These are phyloP conservation scores for Pichia nanzhaoensis DNA, from an alignment of 805 yeast genomes.

Conservation along the genomic window DNA sequence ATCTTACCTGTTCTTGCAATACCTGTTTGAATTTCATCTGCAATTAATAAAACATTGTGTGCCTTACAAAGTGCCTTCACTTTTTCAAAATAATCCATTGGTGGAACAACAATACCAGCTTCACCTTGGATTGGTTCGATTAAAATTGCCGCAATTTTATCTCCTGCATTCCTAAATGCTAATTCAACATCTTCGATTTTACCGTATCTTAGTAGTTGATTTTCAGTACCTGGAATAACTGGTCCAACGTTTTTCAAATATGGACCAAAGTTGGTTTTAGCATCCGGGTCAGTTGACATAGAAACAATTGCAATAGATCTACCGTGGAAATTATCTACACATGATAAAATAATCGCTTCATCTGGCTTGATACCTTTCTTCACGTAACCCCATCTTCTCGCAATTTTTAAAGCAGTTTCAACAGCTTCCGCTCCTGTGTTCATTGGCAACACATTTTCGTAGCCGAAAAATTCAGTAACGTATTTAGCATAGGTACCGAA, in stretches of 20 bases:
- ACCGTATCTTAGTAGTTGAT: slow-evolving; percentile 70
- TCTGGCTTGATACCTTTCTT: slow-evolving; percentile 75
- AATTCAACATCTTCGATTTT: slow-evolving; percentile 77
- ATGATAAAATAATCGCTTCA: slow-evolving; percentile 84
- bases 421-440: slow-evolving; percentile 99
- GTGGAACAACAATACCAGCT: slow-evolving; percentile 96
- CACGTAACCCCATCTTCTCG: slow-evolving; percentile 95
- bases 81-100: slow-evolving; percentile 64
- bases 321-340: slow-evolving; percentile 91
- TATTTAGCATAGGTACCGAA: slow-evolving; percentile 85
- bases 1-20: slow-evolving; percentile 95
- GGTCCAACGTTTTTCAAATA: slow-evolving; percentile 82
- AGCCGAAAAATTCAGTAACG: slow-evolving; percentile 80
- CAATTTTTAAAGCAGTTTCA: slow-evolving; percentile 87
- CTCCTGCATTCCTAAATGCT: slow-evolving; percentile 78
- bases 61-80: slow-evolving; percentile 72
- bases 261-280: slow-evolving; percentile 85
- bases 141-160: slow-evolving; percentile 81
- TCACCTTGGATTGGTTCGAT: slow-evolving; percentile 98
- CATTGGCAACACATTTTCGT: slow-evolving; percentile 94
- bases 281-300: slow-evolving; percentile 90
- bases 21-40: slow-evolving; percentile 98
- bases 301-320: slow-evolving; percentile 93
- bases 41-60: slow-evolving; percentile 81
- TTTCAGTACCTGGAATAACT: slow-evolving; percentile 64